A percentile compares a stretch with the other conserved stretches of the same genome.
These are phyloP conservation scores for Neopestalotiopsis sp. DNA, from an alignment of 2,329 filamentous ascomycete genomes.

Conservation along the genomic window DNA sequence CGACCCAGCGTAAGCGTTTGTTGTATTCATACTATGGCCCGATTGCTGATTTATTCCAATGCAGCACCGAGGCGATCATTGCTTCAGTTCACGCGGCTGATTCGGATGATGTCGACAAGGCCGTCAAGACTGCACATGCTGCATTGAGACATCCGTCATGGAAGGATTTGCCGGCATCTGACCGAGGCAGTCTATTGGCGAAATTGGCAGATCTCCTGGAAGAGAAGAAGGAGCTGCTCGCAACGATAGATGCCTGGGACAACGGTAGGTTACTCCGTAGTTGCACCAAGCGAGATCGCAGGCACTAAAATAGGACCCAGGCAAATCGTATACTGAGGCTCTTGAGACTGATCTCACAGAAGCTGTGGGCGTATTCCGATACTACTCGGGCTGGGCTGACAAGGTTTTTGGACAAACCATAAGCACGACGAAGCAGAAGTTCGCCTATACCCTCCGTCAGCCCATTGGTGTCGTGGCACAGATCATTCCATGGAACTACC, in stretches of 20 bases:
- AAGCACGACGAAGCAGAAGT: slow-evolving; percentile 68
- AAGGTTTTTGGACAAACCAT: slow-evolving; percentile 81
- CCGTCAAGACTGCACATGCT: slow-evolving; percentile 70
- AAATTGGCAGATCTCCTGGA: slow-evolving; percentile 75
- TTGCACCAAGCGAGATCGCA: neutral
- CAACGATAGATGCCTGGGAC: slow-evolving; percentile 77
- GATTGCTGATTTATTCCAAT: neutral
- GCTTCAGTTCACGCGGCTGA: slow-evolving; percentile 69
- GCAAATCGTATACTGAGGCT: slow-evolving; percentile 72
- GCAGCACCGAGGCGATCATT: slow-evolving; percentile 61
- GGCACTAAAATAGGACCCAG: neutral
- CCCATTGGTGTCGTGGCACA: slow-evolving; percentile 76
- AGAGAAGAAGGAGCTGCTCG: slow-evolving; percentile 56
- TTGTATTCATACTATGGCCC: too few species aligned
- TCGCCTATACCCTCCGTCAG: slow-evolving; percentile 77
- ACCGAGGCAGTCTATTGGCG: slow-evolving; percentile 71
- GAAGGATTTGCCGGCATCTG: slow-evolving; percentile 69
- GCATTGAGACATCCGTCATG: slow-evolving; percentile 73
- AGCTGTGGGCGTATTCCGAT: slow-evolving; percentile 58
- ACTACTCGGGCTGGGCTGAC: slow-evolving; percentile 81
- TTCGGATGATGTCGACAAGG: slow-evolving; percentile 67
- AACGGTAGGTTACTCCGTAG: slow-evolving; percentile 52
- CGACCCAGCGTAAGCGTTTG: slow-evolving; percentile 62
- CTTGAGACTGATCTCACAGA: slow-evolving; percentile 64
- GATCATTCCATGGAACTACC: slow-evolving; percentile 66